Base-by-base conservation (phyloP, 2,329 filamentous ascomycete species). In the Onygenales sp. region DNA sequence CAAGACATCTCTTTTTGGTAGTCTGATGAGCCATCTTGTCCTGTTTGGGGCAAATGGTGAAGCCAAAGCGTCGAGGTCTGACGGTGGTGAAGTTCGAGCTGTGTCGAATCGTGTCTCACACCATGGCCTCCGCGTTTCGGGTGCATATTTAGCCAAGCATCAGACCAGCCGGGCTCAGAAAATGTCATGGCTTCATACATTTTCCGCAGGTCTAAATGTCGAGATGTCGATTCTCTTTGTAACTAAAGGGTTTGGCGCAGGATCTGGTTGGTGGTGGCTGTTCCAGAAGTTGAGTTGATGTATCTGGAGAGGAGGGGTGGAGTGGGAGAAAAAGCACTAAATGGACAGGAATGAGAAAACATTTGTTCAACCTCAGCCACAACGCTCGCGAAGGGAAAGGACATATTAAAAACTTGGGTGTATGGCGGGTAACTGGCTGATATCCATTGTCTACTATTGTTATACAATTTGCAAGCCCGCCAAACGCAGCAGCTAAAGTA, bases 71-170 rank as follows among this genome's bases (percentile, higher is more conserved):
- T 32, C 32, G 45, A 43, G 52, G 43, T 59, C 52, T 50, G 54
- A 58, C 58, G 50, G 48, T 60, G 57, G 58, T 58, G 58, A 57
- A 49, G 57, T 54, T 35, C 32, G 38, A 45, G 45, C 31, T 55
- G 58, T 60, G 48, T 56, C 54, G 50, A 14, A 50, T 55, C 43
- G 54, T 50, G 57, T 58, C 55, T 57, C 57, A 57, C 38, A 27
- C 43, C 52, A 31, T 17, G 13, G 31, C 13, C 43, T 48, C 50
- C 50, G 33, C 46, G 58, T 60, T 57, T 60, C 56, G 51, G 53
- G 31, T 33, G 17, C 17, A 14, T 13, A 13, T 17, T 17, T 17
- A 17, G 33, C 46, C 35, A 49, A 49, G n/a, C 8, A 10, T 9
- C 35, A 4, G 35, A 11, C 46, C 46, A 38, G 9, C 17, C 35